phyloP scores from a whole-genome alignment of 306 rosid species.

The Malus asiatica region DNA sequence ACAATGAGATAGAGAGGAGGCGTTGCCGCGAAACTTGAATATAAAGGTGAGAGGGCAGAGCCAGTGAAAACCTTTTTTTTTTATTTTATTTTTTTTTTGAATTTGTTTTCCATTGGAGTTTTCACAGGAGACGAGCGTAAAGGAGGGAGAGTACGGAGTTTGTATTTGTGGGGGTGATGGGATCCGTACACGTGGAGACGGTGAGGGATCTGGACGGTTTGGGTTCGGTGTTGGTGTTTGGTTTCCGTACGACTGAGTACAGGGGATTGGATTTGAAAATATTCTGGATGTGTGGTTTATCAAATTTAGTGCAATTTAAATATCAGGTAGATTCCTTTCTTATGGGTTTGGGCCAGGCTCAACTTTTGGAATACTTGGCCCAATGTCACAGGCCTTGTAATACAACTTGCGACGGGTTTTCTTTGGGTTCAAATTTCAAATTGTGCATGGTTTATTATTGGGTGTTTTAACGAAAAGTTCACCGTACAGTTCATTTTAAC shows the following conservation, averaged over 20 bases:
- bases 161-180: background rate
- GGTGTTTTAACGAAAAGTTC: too few relatives aligned
- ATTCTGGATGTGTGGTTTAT: background rate
- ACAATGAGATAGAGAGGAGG: background rate
- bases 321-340: background rate
- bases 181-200: conserved; percentile 15
- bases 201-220: background rate
- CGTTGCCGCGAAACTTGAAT: conserved; percentile 94
- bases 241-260: background rate
- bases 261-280: conserved; percentile 51
- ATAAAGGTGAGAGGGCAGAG: conserved; percentile 14
- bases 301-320: background rate
- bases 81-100: too few relatives aligned
- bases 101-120: background rate
- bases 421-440: too few relatives aligned
- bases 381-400: background rate
- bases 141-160: conserved; percentile 38
- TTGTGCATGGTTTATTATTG: too few relatives aligned
- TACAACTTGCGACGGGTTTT: background rate
- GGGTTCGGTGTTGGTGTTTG: background rate
- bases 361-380: background rate
- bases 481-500: too few relatives aligned
- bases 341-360: background rate
- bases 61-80: conserved; percentile 19
- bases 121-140: conserved; percentile 23